Evolutionary conservation across 805 yeast species (phyloP).

Genomic region (Jamesozyma jinghongensis): DNA sequence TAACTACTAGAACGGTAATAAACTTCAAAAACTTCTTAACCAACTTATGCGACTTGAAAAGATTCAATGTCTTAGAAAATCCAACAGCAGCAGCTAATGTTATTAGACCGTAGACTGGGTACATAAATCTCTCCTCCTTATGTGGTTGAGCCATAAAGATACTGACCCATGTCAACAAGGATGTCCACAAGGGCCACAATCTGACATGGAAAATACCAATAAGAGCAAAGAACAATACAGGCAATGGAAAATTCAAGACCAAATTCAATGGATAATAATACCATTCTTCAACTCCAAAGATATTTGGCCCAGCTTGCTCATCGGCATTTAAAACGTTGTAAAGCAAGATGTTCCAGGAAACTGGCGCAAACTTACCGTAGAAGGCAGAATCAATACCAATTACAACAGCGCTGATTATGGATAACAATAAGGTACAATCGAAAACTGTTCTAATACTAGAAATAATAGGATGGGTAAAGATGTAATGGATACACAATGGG

Average conservation of each 20-base stretch:
- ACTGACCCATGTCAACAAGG: slow-evolving; percentile 55
- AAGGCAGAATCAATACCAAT: slow-evolving; percentile 47
- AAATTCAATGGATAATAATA: slow-evolving; percentile 62
- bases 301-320: slow-evolving; percentile 71
- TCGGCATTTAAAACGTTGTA: slow-evolving; percentile 70
- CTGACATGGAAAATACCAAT: slow-evolving; percentile 22
- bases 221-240: slow-evolving; percentile 24
- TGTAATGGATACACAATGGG: slow-evolving; percentile 45
- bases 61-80: slow-evolving; percentile 16
- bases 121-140: slow-evolving; percentile 86
- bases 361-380: slow-evolving; percentile 53
- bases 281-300: slow-evolving; percentile 81
- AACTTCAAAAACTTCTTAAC: slow-evolving; percentile 11
- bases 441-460: slow-evolving; percentile 22
- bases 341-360: slow-evolving; percentile 71
- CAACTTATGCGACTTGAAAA: slow-evolving; percentile 6
- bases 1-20: slow-evolving; percentile 10
- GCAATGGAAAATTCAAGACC: slow-evolving; percentile 59
- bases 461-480: slow-evolving; percentile 20
- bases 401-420: slow-evolving; percentile 11
- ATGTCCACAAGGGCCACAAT: slow-evolving; percentile 33
- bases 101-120: slow-evolving; percentile 72
- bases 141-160: slow-evolving; percentile 75
- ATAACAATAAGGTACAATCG: slow-evolving; percentile 18
- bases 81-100: slow-evolving; percentile 53